Evolutionary conservation across 768 basidiomycete genomes (phyloP).

Genomic region (Tulasnella calospora): DNA sequence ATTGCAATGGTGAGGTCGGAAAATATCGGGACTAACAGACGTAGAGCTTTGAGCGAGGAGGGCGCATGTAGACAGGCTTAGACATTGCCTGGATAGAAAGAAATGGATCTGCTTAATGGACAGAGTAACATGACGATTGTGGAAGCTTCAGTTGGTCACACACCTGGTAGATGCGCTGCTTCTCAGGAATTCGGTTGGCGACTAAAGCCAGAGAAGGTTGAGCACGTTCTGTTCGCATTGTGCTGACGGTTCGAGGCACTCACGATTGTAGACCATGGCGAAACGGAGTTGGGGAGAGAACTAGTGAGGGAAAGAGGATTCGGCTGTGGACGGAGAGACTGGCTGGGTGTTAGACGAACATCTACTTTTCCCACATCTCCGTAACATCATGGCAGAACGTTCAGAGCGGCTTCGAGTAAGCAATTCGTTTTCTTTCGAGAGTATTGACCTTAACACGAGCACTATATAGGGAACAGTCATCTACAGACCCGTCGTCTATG

Average conservation of each 20-base stretch:
- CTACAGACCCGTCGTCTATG: constrained; percentile 88
- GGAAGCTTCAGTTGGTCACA: constrained; percentile 22
- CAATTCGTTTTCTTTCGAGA: constrained; percentile 20
- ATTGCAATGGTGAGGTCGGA: neutral
- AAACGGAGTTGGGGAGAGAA: constrained; percentile 47
- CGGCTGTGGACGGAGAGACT: constrained; percentile 31
- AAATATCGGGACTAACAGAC: constrained; percentile 45
- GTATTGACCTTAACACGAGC: constrained; percentile 26
- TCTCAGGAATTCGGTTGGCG: constrained; percentile 62
- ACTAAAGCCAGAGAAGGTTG: constrained; percentile 38
- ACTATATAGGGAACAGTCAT: constrained; percentile 70
- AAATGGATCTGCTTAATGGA: constrained; percentile 32
- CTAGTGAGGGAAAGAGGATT: constrained; percentile 39
- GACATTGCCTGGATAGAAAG: constrained; percentile 42
- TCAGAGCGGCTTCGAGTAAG: constrained; percentile 30
- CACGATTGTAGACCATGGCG: constrained; percentile 59
- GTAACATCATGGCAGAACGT: constrained; percentile 15
- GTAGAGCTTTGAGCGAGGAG: constrained; percentile 58
- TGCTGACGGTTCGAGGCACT: neutral
- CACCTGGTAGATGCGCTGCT: constrained; percentile 65
- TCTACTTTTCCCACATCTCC: constrained; percentile 21
- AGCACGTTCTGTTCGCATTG: neutral
- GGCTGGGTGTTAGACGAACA: constrained; percentile 14
- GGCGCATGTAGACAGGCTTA: constrained; percentile 55
- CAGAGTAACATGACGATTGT: constrained; percentile 25